Evolutionary conservation across 73 alveolate species (phyloP).

Genomic region (Diophrys appendiculata): DNA sequence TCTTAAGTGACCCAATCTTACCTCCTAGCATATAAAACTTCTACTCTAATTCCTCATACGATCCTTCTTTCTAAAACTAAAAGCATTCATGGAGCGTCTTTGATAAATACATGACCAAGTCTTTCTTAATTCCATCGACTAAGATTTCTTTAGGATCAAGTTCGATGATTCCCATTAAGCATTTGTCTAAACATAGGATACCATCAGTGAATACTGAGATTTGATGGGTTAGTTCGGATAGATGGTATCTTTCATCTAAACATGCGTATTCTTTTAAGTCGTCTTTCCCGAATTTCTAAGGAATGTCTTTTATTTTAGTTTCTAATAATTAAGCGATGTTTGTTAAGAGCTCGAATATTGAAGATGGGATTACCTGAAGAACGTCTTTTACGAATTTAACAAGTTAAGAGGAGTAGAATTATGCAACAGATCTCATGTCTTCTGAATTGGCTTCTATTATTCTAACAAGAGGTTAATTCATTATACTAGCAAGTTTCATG

Average conservation of each 20-base stretch:
- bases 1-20: slow-evolving; percentile 68
- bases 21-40: slow-evolving; percentile 63
- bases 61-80: slow-evolving; percentile 62
- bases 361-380: slow-evolving; percentile 89
- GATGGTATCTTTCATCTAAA: slow-evolving; percentile 83
- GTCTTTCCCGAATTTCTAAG: slow-evolving; percentile 83
- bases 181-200: slow-evolving; percentile 88
- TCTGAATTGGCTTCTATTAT: slow-evolving; percentile 89
- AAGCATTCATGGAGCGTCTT: slow-evolving; percentile 69
- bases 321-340: slow-evolving; percentile 79
- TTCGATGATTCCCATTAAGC: slow-evolving; percentile 94
- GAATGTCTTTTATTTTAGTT: slow-evolving; percentile 83
- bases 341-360: slow-evolving; percentile 80
- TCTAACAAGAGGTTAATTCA: slow-evolving; percentile 89
- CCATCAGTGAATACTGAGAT: slow-evolving; percentile 94
- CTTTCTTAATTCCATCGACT: slow-evolving; percentile 96
- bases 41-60: slow-evolving; percentile 54
- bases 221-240: slow-evolving; percentile 87
- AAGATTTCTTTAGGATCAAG: slow-evolving; percentile 94
- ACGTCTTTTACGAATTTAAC: slow-evolving; percentile 93
- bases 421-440: slow-evolving; percentile 89
- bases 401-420: slow-evolving; percentile 93
- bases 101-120: slow-evolving; percentile 81
- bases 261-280: slow-evolving; percentile 90
- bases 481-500: slow-evolving; percentile 90